Evolutionary conservation across 352 stramenopile species (phyloP).

Genomic region (Phytophthora constricta): DNA sequence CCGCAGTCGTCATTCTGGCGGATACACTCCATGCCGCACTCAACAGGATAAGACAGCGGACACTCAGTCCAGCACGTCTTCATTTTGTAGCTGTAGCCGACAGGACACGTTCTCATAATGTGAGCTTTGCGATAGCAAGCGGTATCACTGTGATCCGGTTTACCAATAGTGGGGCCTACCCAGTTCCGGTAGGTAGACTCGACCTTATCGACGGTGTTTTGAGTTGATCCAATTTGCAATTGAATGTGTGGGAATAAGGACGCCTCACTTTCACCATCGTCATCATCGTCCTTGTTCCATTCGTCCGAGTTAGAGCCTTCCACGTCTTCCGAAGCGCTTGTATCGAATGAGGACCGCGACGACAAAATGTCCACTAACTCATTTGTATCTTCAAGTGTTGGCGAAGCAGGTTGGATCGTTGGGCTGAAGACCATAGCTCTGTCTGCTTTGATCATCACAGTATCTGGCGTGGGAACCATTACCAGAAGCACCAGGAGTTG

Average conservation of each 20-base stretch:
- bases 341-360: background rate
- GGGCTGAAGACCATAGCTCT: background rate
- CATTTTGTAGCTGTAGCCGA: constrained; percentile 27
- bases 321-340: background rate
- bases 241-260: constrained; percentile 3
- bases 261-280: background rate
- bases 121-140: constrained; percentile 42
- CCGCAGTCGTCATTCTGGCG: constrained; percentile 49
- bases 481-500: background rate
- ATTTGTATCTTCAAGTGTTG: background rate
- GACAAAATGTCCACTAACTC: background rate
- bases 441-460: background rate
- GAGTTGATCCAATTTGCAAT: constrained; percentile 20
- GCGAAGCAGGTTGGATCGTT: background rate
- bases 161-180: constrained; percentile 16
- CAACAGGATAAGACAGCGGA: constrained; percentile 47
- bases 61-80: constrained; percentile 46
- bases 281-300: too few species aligned
- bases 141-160: constrained; percentile 4
- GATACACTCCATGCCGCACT: constrained; percentile 54
- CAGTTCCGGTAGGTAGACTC: constrained; percentile 14
- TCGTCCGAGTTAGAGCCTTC: background rate
- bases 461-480: background rate
- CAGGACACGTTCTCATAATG: constrained; percentile 23
- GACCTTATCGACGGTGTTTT: constrained; percentile 14